phyloP scores from a whole-genome alignment of 192 early-diverging fungal species.

The Linnemannia exigua region DNA sequence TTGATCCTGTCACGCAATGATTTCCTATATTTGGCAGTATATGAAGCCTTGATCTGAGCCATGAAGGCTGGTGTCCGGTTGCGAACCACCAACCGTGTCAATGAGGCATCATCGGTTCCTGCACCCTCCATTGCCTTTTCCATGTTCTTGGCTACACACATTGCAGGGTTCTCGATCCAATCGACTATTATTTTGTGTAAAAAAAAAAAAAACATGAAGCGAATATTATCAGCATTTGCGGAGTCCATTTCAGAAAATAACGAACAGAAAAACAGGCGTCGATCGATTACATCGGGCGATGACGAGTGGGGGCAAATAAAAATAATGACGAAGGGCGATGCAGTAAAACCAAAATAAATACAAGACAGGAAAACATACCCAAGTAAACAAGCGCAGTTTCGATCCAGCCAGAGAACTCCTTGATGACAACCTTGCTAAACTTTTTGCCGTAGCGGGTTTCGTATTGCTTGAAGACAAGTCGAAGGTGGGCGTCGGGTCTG shows the following conservation, averaged over 20 bases:
- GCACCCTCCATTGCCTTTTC: constrained; percentile 48
- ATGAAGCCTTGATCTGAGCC: constrained; percentile 39
- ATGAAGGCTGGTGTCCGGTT: constrained; percentile 51
- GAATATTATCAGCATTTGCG: neutral
- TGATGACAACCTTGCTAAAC: constrained; percentile 52
- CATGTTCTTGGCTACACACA: constrained; percentile 53
- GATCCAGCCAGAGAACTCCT: constrained; percentile 55
- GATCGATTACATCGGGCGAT: neutral
- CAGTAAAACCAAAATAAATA: neutral
- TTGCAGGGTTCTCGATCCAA: constrained; percentile 41
- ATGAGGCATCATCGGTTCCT: constrained; percentile 37
- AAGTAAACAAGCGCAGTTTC: constrained; percentile 48
- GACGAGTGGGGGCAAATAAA: neutral
- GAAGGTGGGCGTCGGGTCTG: constrained; percentile 47
- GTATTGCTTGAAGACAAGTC: constrained; percentile 41
- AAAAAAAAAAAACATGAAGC: neutral
- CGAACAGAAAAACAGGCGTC: neutral
- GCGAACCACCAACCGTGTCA: constrained; percentile 49
- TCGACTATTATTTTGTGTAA: constrained; percentile 14
- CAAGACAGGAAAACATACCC: constrained; percentile 16
- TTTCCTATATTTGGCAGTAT: constrained; percentile 31
- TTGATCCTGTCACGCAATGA: constrained; percentile 49
- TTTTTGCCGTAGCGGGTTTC: constrained; percentile 38
- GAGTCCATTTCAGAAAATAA: neutral
- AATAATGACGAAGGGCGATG: neutral